Conservation (phyloP, 2,329 filamentous ascomycete species). For the Alternaria angustiovoidea region DNA sequence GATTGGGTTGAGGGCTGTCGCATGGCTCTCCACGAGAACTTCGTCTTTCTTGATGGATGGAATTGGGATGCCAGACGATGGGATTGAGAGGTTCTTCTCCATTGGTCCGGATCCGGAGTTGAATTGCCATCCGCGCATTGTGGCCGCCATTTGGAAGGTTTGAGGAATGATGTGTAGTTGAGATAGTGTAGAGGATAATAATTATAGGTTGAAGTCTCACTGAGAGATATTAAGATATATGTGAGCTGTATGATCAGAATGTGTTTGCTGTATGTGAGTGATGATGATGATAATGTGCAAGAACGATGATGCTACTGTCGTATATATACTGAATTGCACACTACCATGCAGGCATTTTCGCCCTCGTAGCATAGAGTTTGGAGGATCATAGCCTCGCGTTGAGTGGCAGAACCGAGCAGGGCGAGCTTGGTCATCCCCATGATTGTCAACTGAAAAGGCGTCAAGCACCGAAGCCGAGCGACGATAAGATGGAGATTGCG, state of each 20-base stretch:
- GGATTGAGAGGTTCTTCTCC: constrained; percentile 58
- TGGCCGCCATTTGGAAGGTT: constrained; percentile 53
- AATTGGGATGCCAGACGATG: constrained; percentile 56
- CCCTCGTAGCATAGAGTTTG: background rate
- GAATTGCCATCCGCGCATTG: constrained; percentile 54
- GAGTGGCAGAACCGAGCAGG: constrained; percentile 2
- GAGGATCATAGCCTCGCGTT: background rate
- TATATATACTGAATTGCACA: background rate
- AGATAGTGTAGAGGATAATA: background rate
- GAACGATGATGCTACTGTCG: background rate
- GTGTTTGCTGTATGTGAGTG: background rate
- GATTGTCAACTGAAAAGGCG: background rate
- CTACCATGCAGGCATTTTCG: background rate
- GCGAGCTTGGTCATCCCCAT: constrained; percentile 13
- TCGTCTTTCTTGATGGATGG: constrained; percentile 49
- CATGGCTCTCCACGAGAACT: constrained; percentile 61
- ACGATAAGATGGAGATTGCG: background rate
- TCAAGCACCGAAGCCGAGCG: background rate
- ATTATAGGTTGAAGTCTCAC: background rate
- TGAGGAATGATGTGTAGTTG: background rate
- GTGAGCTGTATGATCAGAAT: background rate
- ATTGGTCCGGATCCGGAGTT: constrained; percentile 48
- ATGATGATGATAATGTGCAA: background rate
- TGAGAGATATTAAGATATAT: background rate
- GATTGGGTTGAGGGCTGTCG: constrained; percentile 64